phyloP scores from a whole-genome alignment of 805 yeast species.

The Saturnispora quitensis region DNA sequence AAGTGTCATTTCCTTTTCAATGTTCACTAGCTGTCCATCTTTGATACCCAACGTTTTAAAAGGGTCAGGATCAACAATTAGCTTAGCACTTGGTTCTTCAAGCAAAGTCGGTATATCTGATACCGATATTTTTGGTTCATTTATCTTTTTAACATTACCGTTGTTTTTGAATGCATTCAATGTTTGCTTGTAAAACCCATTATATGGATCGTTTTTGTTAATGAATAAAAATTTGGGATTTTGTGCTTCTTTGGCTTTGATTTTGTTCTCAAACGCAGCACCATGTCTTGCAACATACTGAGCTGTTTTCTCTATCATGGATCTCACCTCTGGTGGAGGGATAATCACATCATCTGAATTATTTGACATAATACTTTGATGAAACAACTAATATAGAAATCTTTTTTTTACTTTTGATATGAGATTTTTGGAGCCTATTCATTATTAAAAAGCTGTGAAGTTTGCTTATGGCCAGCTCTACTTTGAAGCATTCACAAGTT shows the following conservation, averaged over 20 bases:
- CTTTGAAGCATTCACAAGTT: neutral
- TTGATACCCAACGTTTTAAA: conserved; percentile 19
- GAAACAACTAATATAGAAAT: neutral
- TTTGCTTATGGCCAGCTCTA: neutral
- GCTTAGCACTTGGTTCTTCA: neutral
- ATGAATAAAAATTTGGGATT: conserved; percentile 60
- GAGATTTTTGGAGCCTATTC: neutral
- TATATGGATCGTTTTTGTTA: conserved; percentile 41
- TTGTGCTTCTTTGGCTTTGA: conserved; percentile 36
- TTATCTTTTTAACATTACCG: conserved; percentile 14
- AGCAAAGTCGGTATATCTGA: neutral
- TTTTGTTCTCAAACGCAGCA: conserved; percentile 47
- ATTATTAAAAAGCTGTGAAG: neutral
- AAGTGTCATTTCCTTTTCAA: conserved; percentile 38
- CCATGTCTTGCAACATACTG: conserved; percentile 66
- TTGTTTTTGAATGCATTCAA: conserved; percentile 28
- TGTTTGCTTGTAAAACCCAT: conserved; percentile 47
- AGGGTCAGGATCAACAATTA: conserved; percentile 11
- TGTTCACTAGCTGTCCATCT: conserved; percentile 12
- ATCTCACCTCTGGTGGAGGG: conserved; percentile 45
- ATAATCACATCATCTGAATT: conserved; percentile 35
- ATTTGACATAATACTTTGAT: neutral
- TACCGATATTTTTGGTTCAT: neutral
- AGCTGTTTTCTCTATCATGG: conserved; percentile 62
- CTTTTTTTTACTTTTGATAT: neutral